Evolutionary conservation across 495 filamentous ascomycete genomes (phyloP).

Genomic region (Penicillium diatomitis): DNA sequence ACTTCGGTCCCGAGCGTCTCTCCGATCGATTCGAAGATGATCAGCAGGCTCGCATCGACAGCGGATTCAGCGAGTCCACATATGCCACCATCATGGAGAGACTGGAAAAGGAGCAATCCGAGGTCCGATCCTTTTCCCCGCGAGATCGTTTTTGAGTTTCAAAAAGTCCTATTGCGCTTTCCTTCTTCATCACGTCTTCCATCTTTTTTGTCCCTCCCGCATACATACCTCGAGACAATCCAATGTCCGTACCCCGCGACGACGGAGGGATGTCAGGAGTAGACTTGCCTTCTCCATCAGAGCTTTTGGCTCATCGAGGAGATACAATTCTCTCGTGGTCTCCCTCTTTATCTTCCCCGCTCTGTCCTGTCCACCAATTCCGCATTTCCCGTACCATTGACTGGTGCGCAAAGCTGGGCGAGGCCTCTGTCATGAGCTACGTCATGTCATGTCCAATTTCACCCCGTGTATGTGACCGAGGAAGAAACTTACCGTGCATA

Average conservation of each 20-base stretch:
- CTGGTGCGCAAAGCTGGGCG: neutral
- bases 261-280: too few relatives aligned
- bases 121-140: slow-evolving; percentile 46
- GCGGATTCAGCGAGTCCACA: slow-evolving; percentile 67
- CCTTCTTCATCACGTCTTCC: slow-evolving; percentile 4
- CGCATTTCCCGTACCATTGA: neutral
- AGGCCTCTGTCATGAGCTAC: too few relatives aligned
- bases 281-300: too few relatives aligned
- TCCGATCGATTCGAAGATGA: slow-evolving; percentile 67
- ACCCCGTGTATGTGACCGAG: neutral
- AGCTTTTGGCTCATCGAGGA: neutral
- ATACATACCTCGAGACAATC: too few relatives aligned
- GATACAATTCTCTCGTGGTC: neutral
- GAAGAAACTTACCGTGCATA: slow-evolving; percentile 29
- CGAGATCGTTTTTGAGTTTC: slow-evolving; percentile 11
- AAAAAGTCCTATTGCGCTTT: neutral
- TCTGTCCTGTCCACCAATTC: neutral
- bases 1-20: slow-evolving; percentile 85
- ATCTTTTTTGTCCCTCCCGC: too few relatives aligned
- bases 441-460: neutral
- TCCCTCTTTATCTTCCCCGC: neutral
- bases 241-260: neutral
- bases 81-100: slow-evolving; percentile 67
- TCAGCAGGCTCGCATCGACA: slow-evolving; percentile 54
- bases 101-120: slow-evolving; percentile 54